Percentiles rank a stretch among this genome's conserved stretches.
Evolutionary conservation across 2,329 filamentous ascomycete species (phyloP).

Genomic region (Chaetomiaceae sp.): DNA sequence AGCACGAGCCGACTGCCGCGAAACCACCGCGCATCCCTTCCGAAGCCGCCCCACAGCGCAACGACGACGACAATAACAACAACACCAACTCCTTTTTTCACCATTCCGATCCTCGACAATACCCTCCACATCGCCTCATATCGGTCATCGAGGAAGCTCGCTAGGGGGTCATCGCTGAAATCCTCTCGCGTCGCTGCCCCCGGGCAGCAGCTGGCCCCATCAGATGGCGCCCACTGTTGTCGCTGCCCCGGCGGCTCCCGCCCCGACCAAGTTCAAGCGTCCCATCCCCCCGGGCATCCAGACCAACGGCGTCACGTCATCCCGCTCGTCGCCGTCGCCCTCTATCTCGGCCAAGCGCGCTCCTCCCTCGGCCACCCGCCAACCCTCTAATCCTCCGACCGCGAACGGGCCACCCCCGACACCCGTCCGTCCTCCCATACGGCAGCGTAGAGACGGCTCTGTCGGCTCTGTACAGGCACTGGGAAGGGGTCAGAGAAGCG

Average conservation of each 20-base stretch:
- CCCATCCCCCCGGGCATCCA: slow-evolving; percentile 61
- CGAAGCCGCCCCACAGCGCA: background rate
- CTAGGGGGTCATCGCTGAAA: background rate
- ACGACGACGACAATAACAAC: background rate
- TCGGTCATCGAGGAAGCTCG: too few species aligned
- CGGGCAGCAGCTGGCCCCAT: slow-evolving; percentile 12
- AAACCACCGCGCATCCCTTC: background rate
- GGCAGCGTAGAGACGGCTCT: slow-evolving; percentile 53
- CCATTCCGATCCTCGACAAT: too few species aligned
- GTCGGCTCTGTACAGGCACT: slow-evolving; percentile 39
- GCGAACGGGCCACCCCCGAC: slow-evolving; percentile 43
- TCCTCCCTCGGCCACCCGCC: slow-evolving; percentile 41
- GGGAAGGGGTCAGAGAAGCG: slow-evolving; percentile 47
- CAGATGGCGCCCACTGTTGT: slow-evolving; percentile 55
- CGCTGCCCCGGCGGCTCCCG: slow-evolving; percentile 39
- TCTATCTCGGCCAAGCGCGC: slow-evolving; percentile 53
- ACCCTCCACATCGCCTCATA: too few species aligned
- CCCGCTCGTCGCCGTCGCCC: slow-evolving; percentile 56
- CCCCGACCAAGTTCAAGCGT: slow-evolving; percentile 60
- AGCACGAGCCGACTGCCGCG: background rate
- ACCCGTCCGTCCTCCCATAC: slow-evolving; percentile 48
- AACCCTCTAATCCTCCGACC: slow-evolving; percentile 41
- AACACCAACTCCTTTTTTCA: background rate
- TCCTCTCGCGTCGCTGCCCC: slow-evolving; percentile 7
- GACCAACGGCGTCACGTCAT: slow-evolving; percentile 55